phyloP scores from a whole-genome alignment of 2,329 filamentous ascomycete species.

The Neospermospora avenae region DNA sequence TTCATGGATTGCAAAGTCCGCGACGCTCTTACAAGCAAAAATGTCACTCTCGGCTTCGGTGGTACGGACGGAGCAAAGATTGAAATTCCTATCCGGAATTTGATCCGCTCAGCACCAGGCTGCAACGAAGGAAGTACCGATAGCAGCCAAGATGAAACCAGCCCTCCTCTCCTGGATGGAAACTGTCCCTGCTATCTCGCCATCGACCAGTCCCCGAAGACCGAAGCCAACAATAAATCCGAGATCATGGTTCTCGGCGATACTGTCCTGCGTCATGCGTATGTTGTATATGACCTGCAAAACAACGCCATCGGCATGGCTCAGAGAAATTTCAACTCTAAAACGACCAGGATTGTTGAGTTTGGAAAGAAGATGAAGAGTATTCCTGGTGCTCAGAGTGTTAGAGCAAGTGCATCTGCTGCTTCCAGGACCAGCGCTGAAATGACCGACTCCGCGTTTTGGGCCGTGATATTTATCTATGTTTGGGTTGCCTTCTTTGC shows the following conservation, averaged over 20 bases:
- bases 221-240: background rate
- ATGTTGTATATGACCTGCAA: conserved; percentile 51
- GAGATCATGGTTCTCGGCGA: conserved; percentile 41
- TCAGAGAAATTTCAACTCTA: conserved; percentile 43
- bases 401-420: too few relatives aligned
- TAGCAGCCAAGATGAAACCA: background rate
- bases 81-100: background rate
- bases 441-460: too few relatives aligned
- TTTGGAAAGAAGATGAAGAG: conserved; percentile 9
- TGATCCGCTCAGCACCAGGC: background rate
- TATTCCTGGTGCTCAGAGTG: too few relatives aligned
- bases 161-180: background rate
- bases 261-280: conserved; percentile 50
- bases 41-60: background rate
- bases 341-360: conserved; percentile 22
- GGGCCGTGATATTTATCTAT: too few relatives aligned
- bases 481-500: too few relatives aligned
- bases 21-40: background rate
- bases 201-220: background rate
- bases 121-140: background rate
- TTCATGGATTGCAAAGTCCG: background rate
- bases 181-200: background rate
- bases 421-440: too few relatives aligned
- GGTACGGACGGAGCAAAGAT: background rate
- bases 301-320: conserved; percentile 48